phyloP scores from a whole-genome alignment of 2,329 filamentous ascomycete genomes.

The Ambrosiella cleistominuta region DNA sequence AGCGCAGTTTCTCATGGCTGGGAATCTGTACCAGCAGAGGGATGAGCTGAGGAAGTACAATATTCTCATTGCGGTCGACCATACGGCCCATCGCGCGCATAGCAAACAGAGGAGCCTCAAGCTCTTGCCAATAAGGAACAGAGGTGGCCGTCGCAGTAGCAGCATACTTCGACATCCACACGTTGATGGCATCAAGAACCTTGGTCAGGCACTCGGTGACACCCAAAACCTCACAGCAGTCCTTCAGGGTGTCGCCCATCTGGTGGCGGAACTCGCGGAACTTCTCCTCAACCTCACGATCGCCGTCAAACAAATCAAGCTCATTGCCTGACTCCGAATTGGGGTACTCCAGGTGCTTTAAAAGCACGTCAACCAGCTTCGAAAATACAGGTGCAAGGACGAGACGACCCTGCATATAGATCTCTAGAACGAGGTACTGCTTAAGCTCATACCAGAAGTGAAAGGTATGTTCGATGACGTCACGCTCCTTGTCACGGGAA shows the following conservation, averaged over 20 bases:
- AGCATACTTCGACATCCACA: slow-evolving; percentile 74
- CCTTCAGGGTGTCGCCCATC: slow-evolving; percentile 96
- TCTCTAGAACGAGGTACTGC: slow-evolving; percentile 81
- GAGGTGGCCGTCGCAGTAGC: slow-evolving; percentile 52
- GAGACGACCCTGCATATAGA: slow-evolving; percentile 66
- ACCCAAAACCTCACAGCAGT: slow-evolving; percentile 90
- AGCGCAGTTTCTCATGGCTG: slow-evolving; percentile 91
- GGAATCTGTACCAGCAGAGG: slow-evolving; percentile 87
- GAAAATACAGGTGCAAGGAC: slow-evolving; percentile 69
- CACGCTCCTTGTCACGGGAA: slow-evolving; percentile 67
- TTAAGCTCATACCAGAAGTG: slow-evolving; percentile 98
- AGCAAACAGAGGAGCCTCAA: slow-evolving; percentile 87
- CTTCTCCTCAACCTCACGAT: slow-evolving; percentile 88
- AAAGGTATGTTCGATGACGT: slow-evolving; percentile 87
- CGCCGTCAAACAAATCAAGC: slow-evolving; percentile 80
- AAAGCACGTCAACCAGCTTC: slow-evolving; percentile 79
- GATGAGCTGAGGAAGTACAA: slow-evolving; percentile 80
- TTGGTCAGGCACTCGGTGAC: slow-evolving; percentile 82
- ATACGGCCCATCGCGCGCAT: slow-evolving; percentile 93
- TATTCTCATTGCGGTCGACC: slow-evolving; percentile 75
- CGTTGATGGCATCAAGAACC: slow-evolving; percentile 67
- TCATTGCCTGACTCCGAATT: slow-evolving; percentile 55
- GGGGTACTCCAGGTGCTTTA: slow-evolving; percentile 79
- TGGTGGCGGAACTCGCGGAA: slow-evolving; percentile 92
- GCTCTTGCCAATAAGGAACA: slow-evolving; percentile 88